Conservation (phyloP, 129 eudicot species). For the Arctium minus region DNA sequence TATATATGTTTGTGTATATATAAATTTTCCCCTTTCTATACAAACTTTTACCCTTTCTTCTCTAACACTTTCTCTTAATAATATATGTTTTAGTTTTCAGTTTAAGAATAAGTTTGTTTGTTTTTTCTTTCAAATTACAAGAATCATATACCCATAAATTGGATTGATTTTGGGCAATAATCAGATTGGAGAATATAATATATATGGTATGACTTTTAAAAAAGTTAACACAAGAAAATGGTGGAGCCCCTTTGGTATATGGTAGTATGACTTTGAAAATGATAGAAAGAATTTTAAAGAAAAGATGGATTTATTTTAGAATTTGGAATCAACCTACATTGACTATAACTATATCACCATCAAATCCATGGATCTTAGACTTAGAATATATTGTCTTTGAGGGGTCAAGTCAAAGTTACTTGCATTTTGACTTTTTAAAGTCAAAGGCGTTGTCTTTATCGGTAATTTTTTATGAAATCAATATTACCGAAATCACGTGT, state of each 20-base stretch:
- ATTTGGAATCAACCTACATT: conserved; percentile 28
- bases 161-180: neutral
- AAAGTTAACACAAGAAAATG: conserved; percentile 21
- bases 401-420: conserved; percentile 22
- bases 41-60: neutral
- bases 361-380: conserved; percentile 33
- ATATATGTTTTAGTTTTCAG: no score
- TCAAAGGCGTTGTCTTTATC: conserved; percentile 19
- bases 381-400: conserved; percentile 22
- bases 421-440: conserved; percentile 12
- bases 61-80: neutral
- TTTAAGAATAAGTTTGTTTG: neutral
- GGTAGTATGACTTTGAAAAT: conserved; percentile 34
- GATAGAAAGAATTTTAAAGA: conserved; percentile 25
- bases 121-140: neutral
- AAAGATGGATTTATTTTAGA: conserved; percentile 28
- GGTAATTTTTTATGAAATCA: neutral
- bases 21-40: neutral
- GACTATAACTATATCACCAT: conserved; percentile 30
- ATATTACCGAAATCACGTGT: neutral
- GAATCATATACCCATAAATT: conserved; percentile 15
- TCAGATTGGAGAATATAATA: conserved; percentile 13
- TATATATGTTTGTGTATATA: no score
- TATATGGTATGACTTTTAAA: conserved; percentile 9
- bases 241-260: conserved; percentile 32